phyloP scores from a whole-genome alignment of 139 green algal genomes.

The Auxenochlorella protothecoides region DNA sequence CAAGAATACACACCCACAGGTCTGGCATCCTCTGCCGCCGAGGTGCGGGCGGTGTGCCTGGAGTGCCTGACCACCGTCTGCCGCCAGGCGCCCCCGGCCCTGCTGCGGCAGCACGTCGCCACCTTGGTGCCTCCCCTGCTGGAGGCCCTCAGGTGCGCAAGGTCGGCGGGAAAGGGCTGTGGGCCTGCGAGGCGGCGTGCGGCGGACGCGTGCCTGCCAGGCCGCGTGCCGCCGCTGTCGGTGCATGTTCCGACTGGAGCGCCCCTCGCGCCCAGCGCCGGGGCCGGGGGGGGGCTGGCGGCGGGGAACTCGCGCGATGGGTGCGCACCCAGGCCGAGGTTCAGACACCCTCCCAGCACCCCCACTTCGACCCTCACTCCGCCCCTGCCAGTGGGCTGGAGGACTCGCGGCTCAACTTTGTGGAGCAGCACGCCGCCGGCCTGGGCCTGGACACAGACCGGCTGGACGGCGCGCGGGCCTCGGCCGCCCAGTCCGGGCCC shows the following conservation, averaged over 20 bases:
- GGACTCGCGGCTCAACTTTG: slow-evolving; percentile 60
- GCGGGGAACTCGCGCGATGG: too few relatives aligned
- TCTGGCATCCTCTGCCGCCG: not conserved
- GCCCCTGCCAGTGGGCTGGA: slow-evolving; percentile 34
- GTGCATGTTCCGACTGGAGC: too few relatives aligned
- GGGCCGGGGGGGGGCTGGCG: too few relatives aligned
- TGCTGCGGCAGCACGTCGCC: slow-evolving; percentile 45
- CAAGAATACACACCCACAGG: slow-evolving; percentile 4
- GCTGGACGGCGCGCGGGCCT: slow-evolving; percentile 49
- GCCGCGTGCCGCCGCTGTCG: too few relatives aligned
- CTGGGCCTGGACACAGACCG: slow-evolving; percentile 55
- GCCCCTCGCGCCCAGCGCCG: too few relatives aligned
- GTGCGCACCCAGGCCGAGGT: too few relatives aligned
- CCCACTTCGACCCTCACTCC: not conserved
- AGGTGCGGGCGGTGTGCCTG: slow-evolving; percentile 44
- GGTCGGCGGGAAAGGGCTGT: too few relatives aligned
- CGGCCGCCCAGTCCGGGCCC: slow-evolving; percentile 26
- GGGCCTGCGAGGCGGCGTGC: too few relatives aligned
- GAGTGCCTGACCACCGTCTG: slow-evolving; percentile 38
- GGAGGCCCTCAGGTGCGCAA: slow-evolving; percentile 44
- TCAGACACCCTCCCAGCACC: too few relatives aligned
- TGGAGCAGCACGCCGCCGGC: slow-evolving; percentile 52
- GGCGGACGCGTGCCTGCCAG: too few relatives aligned
- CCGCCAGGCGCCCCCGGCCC: slow-evolving; percentile 20
- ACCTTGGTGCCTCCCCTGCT: slow-evolving; percentile 68